A percentile compares a stretch with the other conserved stretches of the same genome.
Conservation (phyloP, 2,329 filamentous ascomycete species). For the Pyricularia grisea region DNA sequence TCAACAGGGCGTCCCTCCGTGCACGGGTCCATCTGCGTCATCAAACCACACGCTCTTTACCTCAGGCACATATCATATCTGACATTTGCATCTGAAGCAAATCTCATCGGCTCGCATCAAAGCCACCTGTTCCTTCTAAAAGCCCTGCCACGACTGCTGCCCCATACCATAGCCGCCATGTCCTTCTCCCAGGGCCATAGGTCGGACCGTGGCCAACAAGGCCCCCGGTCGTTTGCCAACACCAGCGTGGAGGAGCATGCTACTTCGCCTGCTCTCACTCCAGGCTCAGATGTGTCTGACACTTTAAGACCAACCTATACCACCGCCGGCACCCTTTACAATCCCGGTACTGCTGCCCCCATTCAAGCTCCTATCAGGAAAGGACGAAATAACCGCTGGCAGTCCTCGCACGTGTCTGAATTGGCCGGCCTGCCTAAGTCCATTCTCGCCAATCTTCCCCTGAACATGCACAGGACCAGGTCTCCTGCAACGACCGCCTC, state of each 20-base stretch:
- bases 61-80: neutral
- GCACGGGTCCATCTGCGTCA: neutral
- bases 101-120: neutral
- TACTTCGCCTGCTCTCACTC: neutral
- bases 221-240: neutral
- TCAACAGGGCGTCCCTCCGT: neutral
- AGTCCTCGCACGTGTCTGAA: neutral
- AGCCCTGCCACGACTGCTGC: neutral
- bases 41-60: neutral
- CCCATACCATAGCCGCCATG: neutral
- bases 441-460: neutral
- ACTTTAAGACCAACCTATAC: neutral
- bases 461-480: neutral
- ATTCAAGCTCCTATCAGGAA: neutral
- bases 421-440: neutral
- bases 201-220: neutral
- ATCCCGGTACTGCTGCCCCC: neutral
- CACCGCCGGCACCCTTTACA: slow-evolving; percentile 1
- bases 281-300: neutral
- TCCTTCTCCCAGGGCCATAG: neutral
- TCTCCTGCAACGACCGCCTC: slow-evolving; percentile 13
- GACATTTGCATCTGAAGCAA: neutral
- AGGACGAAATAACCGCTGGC: neutral
- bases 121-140: neutral
- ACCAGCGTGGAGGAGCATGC: neutral